Percentiles rank a stretch among this genome's conserved stretches.
Conservation (phyloP, 73 alveolate genomes). For the Paramecium primaurelia region DNA sequence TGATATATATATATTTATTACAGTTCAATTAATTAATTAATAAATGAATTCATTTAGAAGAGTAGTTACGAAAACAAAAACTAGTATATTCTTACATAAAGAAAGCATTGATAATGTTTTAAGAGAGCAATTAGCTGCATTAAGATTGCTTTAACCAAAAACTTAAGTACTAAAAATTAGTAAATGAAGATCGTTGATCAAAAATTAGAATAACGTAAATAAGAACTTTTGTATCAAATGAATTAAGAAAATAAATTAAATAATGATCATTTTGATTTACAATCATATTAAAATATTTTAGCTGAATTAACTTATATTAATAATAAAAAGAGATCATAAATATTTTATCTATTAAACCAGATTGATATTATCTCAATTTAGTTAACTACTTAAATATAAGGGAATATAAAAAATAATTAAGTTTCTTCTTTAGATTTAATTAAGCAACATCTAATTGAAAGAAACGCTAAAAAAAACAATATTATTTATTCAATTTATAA, state of each 20-base stretch:
- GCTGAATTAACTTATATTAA: background rate
- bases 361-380: too few species aligned
- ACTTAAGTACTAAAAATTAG: background rate
- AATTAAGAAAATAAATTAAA: background rate
- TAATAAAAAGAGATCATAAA: background rate
- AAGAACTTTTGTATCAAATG: background rate
- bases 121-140: slow-evolving; percentile 24
- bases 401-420: too few species aligned
- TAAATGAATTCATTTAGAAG: background rate
- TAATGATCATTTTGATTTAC: background rate
- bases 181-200: slow-evolving; percentile 15
- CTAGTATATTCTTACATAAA: background rate
- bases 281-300: background rate
- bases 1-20: too few species aligned
- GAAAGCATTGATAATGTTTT: background rate
- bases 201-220: background rate
- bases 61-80: background rate
- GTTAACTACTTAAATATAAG: too few species aligned
- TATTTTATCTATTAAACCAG: background rate
- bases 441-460: background rate
- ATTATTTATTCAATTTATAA: background rate
- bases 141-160: slow-evolving; percentile 13
- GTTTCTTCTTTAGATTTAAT: background rate
- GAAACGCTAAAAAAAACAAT: background rate
- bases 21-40: too few species aligned